These are phyloP conservation scores for Insectozyma bohioensis DNA, from an alignment of 1,139 yeast genomes.

Conservation along the genomic window DNA sequence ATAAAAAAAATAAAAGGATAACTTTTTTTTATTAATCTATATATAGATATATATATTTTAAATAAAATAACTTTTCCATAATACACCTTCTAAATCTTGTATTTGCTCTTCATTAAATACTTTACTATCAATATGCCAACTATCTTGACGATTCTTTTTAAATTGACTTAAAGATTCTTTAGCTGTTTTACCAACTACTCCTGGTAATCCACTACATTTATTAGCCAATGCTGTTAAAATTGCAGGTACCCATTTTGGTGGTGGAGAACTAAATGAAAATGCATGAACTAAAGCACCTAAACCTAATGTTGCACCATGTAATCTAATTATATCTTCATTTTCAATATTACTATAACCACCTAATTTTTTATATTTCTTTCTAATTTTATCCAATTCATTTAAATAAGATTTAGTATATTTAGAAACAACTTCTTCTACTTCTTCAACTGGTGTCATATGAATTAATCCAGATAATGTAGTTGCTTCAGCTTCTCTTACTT, in stretches of 20 bases:
- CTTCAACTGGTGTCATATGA: slow-evolving; percentile 68
- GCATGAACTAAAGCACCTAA: slow-evolving; percentile 88
- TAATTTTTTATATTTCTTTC: slow-evolving; percentile 30
- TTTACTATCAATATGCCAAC: slow-evolving; percentile 90
- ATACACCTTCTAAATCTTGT: slow-evolving; percentile 91
- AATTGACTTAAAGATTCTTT: slow-evolving; percentile 80
- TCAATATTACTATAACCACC: slow-evolving; percentile 30
- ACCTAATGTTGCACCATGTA: slow-evolving; percentile 91
- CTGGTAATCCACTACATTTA: slow-evolving; percentile 68
- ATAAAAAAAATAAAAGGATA: too few relatives aligned
- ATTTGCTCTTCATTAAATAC: slow-evolving; percentile 77
- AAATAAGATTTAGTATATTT: slow-evolving; percentile 25
- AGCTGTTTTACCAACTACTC: slow-evolving; percentile 81
- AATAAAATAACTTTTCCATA: slow-evolving; percentile 91
- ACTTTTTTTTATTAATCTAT: too few relatives aligned
- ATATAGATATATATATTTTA: slow-evolving; percentile 25
- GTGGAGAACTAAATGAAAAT: slow-evolving; percentile 88
- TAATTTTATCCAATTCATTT: slow-evolving; percentile 29
- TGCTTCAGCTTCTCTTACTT: slow-evolving; percentile 77
- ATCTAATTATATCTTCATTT: slow-evolving; percentile 42
- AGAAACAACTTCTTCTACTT: slow-evolving; percentile 39
- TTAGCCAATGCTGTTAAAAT: slow-evolving; percentile 69
- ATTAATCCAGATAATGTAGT: slow-evolving; percentile 77
- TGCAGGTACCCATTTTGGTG: slow-evolving; percentile 86
- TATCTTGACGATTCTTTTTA: slow-evolving; percentile 90